Base-by-base conservation (phyloP, 2,329 filamentous ascomycete genomes). In the Microsporum ferrugineum region DNA sequence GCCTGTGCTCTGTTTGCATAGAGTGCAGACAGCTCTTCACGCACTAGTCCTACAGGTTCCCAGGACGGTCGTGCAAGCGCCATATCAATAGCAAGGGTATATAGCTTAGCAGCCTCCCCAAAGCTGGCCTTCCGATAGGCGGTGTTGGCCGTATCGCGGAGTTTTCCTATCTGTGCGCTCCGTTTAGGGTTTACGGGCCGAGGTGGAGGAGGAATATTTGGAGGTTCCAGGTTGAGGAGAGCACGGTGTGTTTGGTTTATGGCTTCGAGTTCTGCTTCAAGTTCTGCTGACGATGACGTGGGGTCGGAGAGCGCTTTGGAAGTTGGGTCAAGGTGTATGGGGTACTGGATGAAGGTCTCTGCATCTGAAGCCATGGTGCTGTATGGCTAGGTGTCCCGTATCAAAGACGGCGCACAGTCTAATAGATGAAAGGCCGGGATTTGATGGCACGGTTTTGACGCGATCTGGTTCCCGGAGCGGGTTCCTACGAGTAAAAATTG, bases 101-200 rank as follows among this genome's bases (percentile, higher is more conserved):
- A 96, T 67, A 91, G 82, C 67, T 85, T 86, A 67, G 90, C 80
- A 2, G 92, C 92, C 60, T 95, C 89, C 61, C 75, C 76, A 76
- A 88, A 84, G 67, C 84, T 82, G 68, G 82, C 82, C 75, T 92
- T 91, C 75, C 89, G 88, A 80, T 89, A 92, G 67, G 88, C 84
- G 62, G 78, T 78, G 79, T 96, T 96, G 69, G 90, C 92, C 61
- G 82, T 83, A 73, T 97, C 94, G 72, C 91, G 89, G 66, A 97
- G 85, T 78, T 97, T 97, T 76, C 81, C 84, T 75, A 99, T 88
- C 71, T 91, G 85, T 39, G 89, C 90, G 66, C 83, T 86, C 70
- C 92, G 89, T 78, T 96, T 96, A 58, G 90, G 91, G 79, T 96
- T 95, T 64, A 96, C 87, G 63, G 91, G 91, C 47, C 95, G 82